Evolutionary conservation across 2,329 filamentous ascomycete species (phyloP).

Genomic region (Colletotrichum nymphaeae): DNA sequence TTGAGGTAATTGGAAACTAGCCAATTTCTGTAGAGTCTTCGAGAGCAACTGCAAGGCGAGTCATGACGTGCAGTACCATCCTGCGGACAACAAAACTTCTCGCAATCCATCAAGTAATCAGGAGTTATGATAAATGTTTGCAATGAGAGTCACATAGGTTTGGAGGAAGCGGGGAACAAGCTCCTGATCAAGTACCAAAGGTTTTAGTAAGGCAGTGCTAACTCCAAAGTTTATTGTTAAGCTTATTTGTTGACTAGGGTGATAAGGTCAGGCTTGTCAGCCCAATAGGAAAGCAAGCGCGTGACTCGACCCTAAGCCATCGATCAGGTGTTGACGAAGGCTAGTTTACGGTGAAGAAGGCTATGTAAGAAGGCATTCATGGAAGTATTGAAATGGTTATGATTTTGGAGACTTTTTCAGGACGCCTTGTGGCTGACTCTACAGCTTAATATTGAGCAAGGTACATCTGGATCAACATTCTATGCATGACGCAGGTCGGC

Average conservation of each 20-base stretch:
- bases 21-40: no score
- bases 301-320: neutral
- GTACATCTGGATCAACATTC: neutral
- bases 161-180: no score
- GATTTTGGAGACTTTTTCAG: neutral
- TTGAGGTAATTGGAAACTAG: no score
- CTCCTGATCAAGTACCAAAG: no score
- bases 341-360: neutral
- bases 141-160: no score
- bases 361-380: neutral
- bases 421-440: neutral
- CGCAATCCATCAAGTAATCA: no score
- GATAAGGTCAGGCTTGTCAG: neutral
- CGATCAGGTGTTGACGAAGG: neutral
- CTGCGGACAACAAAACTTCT: no score
- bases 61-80: no score
- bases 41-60: no score
- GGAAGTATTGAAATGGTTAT: neutral
- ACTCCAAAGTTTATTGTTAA: neutral
- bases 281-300: neutral
- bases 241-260: neutral
- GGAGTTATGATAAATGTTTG: fast-evolving
- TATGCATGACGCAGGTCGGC: neutral
- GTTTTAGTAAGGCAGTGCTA: no score
- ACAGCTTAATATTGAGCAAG: neutral